A percentile compares a stretch with the other conserved stretches of the same genome.
These are phyloP conservation scores for Albugo candida DNA, from an alignment of 352 stramenopile species.

Conservation along the genomic window DNA sequence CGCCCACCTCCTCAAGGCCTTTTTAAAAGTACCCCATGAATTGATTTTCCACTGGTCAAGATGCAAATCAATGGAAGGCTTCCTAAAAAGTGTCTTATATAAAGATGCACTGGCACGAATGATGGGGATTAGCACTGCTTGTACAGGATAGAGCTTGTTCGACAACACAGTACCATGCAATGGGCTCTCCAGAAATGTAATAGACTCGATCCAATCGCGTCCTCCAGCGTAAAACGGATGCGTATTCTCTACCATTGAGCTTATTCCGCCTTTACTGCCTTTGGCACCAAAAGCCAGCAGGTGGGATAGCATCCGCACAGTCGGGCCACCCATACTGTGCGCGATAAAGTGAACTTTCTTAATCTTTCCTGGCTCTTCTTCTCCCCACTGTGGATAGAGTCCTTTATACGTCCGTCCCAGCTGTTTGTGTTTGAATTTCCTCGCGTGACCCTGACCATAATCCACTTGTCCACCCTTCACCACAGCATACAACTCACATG, in stretches of 20 bases:
- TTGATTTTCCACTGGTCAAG: constrained; percentile 3
- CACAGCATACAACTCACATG: constrained; percentile 34
- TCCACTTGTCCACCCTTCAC: constrained; percentile 29
- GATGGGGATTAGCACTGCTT: background rate
- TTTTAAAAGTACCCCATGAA: background rate
- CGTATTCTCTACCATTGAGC: constrained; percentile 18
- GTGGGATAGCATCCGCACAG: constrained; percentile 10
- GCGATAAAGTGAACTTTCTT: constrained; percentile 14
- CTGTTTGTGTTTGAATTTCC: constrained; percentile 2
- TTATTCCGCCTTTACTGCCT: constrained; percentile 10
- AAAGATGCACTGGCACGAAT: background rate
- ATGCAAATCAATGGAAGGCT: background rate
- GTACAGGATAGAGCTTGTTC: constrained; percentile 12
- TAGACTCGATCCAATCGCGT: constrained; percentile 41
- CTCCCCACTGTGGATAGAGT: constrained; percentile 12
- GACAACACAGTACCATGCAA: constrained; percentile 39
- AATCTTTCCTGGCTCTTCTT: constrained; percentile 2
- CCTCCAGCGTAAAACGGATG: constrained; percentile 29
- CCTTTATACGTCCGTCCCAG: constrained; percentile 7
- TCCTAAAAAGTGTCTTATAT: background rate
- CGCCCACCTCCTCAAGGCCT: background rate
- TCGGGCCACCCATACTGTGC: constrained; percentile 13
- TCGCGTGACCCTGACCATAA: constrained; percentile 16
- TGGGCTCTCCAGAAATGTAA: constrained; percentile 37
- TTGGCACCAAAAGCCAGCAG: constrained; percentile 11